A percentile compares a stretch with the other conserved stretches of the same genome.
These are phyloP conservation scores for Beauveria sp. DNA, from an alignment of 2,329 filamentous ascomycete genomes.

Conservation along the genomic window DNA sequence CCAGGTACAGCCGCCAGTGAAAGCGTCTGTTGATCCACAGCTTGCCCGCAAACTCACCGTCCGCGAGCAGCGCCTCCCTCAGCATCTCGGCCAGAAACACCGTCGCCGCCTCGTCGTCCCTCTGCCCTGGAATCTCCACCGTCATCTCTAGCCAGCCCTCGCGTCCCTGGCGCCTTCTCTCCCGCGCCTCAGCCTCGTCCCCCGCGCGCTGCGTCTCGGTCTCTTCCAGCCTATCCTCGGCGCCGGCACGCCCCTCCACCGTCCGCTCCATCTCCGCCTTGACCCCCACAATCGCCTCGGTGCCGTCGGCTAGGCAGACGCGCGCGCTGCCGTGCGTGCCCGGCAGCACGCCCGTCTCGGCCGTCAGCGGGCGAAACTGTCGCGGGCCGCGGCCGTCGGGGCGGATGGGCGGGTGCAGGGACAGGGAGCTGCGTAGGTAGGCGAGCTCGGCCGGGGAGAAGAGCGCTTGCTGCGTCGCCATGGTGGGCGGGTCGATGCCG, in stretches of 20 bases:
- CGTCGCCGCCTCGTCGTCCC: constrained; percentile 85
- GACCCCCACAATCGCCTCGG: constrained; percentile 89
- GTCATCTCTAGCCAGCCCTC: constrained; percentile 80
- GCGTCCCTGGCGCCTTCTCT: constrained; percentile 34
- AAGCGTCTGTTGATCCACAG: constrained; percentile 84
- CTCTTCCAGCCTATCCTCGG: constrained; percentile 20
- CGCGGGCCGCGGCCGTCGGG: constrained; percentile 75
- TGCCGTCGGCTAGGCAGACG: constrained; percentile 90
- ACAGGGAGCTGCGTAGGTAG: constrained; percentile 84
- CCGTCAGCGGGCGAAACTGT: constrained; percentile 84
- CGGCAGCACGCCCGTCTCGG: constrained; percentile 84
- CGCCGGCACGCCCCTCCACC: constrained; percentile 17
- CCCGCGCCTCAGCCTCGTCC: constrained; percentile 31
- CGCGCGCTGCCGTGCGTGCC: constrained; percentile 87
- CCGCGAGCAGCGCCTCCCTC: constrained; percentile 73
- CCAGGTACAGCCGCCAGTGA: constrained; percentile 94
- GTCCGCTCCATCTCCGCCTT: constrained; percentile 91
- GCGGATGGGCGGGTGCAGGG: constrained; percentile 73
- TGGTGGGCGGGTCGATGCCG: constrained; percentile 22
- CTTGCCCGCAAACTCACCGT: constrained; percentile 59
- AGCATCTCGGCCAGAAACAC: constrained; percentile 85
- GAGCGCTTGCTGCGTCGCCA: constrained; percentile 63
- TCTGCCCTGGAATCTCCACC: constrained; percentile 82
- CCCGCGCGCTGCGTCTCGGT: constrained; percentile 28
- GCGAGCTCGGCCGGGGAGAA: constrained; percentile 94